A percentile compares a stretch with the other conserved stretches of the same genome.
These are phyloP conservation scores for Sporopachydermia cereana DNA, from an alignment of 1,139 yeast genomes.

Conservation along the genomic window DNA sequence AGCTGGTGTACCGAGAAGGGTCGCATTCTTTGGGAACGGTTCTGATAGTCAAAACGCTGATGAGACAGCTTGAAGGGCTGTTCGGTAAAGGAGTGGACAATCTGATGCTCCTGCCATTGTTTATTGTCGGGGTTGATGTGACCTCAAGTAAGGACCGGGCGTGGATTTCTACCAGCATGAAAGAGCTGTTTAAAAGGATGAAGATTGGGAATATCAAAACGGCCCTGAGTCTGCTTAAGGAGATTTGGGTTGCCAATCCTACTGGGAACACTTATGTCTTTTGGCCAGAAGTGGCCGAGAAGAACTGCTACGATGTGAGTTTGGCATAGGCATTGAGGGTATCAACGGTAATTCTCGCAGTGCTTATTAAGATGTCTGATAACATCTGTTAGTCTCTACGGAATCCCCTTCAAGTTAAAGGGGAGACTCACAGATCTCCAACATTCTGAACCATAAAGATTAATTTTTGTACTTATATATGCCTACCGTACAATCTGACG, in stretches of 20 bases:
- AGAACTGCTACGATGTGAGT: not conserved
- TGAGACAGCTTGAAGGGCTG: not conserved
- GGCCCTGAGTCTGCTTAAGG: not conserved
- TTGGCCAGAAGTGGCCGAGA: constrained; percentile 3
- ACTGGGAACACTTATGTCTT: not conserved
- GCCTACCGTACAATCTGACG: no score
- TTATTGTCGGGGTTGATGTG: constrained; percentile 3
- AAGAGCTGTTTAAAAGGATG: not conserved
- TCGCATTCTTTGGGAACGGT: constrained; percentile 3
- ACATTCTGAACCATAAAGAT: no score
- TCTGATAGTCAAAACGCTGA: not conserved
- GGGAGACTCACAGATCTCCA: no score
- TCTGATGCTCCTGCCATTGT: not conserved
- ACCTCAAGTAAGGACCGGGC: not conserved
- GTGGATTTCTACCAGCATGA: not conserved
- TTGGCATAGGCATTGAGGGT: constrained; percentile 4
- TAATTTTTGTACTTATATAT: no score
- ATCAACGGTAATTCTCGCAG: no score
- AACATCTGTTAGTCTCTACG: no score
- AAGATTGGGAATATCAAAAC: not conserved
- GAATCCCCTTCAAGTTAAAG: no score
- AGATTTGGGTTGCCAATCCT: not conserved
- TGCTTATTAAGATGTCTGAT: no score
- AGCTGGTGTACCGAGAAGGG: constrained; percentile 1
- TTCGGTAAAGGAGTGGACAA: not conserved